Conservation (phyloP, 805 yeast species). For the Metschnikowia gruessii region DNA sequence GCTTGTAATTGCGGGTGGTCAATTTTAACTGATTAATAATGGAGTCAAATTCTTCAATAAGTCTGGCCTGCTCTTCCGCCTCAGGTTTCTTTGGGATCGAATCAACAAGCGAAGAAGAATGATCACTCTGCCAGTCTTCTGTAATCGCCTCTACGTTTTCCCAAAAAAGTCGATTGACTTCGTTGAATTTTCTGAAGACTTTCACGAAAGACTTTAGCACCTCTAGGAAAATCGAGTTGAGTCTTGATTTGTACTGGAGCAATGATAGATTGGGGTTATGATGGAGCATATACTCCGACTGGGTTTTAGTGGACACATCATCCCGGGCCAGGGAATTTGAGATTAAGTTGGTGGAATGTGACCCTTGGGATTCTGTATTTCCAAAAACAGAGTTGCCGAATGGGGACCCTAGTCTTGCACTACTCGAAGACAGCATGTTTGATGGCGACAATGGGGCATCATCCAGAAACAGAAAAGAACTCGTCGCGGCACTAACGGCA, state of each 20-base stretch:
- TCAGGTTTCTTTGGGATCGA: slow-evolving; percentile 31
- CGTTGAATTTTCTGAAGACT: slow-evolving; percentile 32
- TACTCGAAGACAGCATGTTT: background rate
- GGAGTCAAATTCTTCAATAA: slow-evolving; percentile 33
- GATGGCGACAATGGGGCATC: slow-evolving; percentile 1
- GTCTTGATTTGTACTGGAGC: slow-evolving; percentile 28
- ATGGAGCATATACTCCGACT: slow-evolving; percentile 22
- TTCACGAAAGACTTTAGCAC: slow-evolving; percentile 32
- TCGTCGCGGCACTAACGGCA: background rate
- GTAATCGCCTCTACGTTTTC: slow-evolving; percentile 33
- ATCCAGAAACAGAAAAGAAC: slow-evolving; percentile 3
- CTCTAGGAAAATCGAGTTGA: slow-evolving; percentile 37
- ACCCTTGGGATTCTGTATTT: background rate
- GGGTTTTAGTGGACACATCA: background rate
- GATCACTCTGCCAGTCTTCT: slow-evolving; percentile 14
- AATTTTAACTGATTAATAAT: slow-evolving; percentile 22
- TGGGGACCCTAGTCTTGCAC: slow-evolving; percentile 3
- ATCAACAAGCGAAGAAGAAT: slow-evolving; percentile 17
- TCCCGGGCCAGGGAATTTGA: background rate
- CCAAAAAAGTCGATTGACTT: slow-evolving; percentile 24
- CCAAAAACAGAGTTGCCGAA: background rate
- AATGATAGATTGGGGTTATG: slow-evolving; percentile 30
- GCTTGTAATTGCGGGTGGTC: slow-evolving; percentile 13
- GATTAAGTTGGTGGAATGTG: background rate
- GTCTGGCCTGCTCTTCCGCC: slow-evolving; percentile 28